Conservation (phyloP, 306 rosid species). For the Cucurbita moschata region DNA sequence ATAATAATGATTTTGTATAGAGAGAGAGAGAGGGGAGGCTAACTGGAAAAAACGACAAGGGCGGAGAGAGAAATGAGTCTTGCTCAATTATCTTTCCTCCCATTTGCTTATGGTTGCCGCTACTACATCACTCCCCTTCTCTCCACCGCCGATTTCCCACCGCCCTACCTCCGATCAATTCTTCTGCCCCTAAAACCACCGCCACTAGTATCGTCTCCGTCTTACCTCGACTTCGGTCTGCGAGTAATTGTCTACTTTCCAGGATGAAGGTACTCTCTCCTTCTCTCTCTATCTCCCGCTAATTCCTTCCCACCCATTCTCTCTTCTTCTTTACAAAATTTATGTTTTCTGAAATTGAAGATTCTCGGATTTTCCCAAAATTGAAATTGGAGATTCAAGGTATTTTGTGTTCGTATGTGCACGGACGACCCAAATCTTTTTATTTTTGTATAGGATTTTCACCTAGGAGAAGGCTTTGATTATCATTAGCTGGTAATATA, state of each 20-base stretch:
- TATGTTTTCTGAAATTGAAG: not conserved
- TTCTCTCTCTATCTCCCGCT: not conserved
- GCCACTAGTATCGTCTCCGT: constrained; percentile 5
- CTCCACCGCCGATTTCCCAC: not conserved
- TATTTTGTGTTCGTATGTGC: not conserved
- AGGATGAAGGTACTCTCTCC: constrained; percentile 50
- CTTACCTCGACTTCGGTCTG: constrained; percentile 23
- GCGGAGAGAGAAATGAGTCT: constrained; percentile 10
- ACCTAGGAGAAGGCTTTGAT: not conserved
- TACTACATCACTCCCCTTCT: constrained; percentile 12
- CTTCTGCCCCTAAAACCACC: not conserved
- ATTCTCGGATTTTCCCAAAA: not conserved
- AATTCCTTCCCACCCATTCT: not conserved
- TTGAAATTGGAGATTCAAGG: constrained; percentile 1
- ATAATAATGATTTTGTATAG: not conserved
- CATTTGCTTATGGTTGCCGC: constrained; percentile 28
- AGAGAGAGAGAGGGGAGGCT: not conserved
- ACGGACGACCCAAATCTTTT: not conserved
- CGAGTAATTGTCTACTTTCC: constrained; percentile 42
- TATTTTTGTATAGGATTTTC: not conserved
- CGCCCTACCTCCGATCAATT: not conserved
- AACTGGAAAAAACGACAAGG: not conserved
- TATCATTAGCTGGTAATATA: not conserved
- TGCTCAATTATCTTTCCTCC: not conserved
- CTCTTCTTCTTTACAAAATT: not conserved